phyloP scores from a whole-genome alignment of 2,329 filamentous ascomycete species.

The Cordyceps cicadae region DNA sequence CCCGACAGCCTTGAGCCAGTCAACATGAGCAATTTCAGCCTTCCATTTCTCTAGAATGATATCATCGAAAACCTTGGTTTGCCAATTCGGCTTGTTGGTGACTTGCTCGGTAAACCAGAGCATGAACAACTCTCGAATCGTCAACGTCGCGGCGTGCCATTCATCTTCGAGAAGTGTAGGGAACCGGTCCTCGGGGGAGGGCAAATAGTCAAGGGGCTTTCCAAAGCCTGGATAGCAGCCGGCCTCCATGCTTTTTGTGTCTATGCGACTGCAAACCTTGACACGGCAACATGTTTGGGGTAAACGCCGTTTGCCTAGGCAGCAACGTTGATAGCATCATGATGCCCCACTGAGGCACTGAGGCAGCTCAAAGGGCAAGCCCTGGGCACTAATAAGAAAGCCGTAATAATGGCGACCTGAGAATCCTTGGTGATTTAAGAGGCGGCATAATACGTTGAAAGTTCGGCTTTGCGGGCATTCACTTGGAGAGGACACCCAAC shows the following conservation, averaged over 20 bases:
- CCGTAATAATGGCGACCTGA: too few relatives aligned
- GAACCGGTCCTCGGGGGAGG: neutral
- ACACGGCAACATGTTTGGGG: neutral
- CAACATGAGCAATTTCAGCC: neutral
- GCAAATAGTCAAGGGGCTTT: neutral
- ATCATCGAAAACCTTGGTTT: slow-evolving; percentile 20
- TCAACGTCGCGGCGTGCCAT: neutral
- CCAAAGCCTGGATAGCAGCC: neutral
- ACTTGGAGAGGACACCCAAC: too few relatives aligned
- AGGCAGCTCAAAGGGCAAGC: too few relatives aligned
- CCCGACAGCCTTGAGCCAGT: neutral
- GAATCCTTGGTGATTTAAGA: too few relatives aligned
- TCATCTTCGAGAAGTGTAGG: neutral
- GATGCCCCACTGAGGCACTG: too few relatives aligned
- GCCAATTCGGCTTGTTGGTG: slow-evolving; percentile 31
- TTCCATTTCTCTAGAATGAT: slow-evolving; percentile 20
- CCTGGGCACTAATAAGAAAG: too few relatives aligned
- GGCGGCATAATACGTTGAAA: too few relatives aligned
- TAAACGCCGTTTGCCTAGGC: neutral
- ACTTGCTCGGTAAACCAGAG: slow-evolving; percentile 26
- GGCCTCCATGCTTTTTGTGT: neutral
- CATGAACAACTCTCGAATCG: slow-evolving; percentile 28
- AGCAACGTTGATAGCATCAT: neutral
- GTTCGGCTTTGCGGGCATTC: too few relatives aligned
- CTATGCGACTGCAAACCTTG: too few relatives aligned